Conservation (phyloP, 2,329 filamentous ascomycete species). For the Lecanosticta acicola region DNA sequence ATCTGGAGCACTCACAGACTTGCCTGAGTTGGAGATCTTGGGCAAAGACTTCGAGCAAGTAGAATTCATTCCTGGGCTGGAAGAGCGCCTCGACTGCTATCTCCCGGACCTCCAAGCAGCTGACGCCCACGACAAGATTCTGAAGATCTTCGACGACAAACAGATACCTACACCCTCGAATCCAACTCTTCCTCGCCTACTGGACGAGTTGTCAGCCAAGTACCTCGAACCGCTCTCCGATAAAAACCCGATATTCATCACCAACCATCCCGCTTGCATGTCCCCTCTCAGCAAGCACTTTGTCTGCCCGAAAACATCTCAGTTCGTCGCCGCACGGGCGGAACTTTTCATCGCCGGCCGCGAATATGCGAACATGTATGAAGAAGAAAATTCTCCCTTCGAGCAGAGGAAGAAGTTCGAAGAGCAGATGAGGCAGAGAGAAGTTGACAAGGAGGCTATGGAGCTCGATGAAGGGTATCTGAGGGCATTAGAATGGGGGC, state of each 20-base stretch:
- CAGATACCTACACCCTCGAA: conserved; percentile 46
- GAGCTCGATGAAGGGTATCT: conserved; percentile 74
- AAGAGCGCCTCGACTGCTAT: conserved; percentile 58
- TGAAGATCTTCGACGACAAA: conserved; percentile 49
- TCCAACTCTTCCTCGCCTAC: conserved; percentile 60
- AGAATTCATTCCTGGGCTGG: conserved; percentile 76
- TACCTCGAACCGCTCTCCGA: conserved; percentile 75
- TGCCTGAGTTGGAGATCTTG: conserved; percentile 19
- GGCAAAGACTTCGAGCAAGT: conserved; percentile 50
- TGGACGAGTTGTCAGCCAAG: conserved; percentile 70
- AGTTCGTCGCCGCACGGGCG: conserved; percentile 42
- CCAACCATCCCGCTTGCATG: conserved; percentile 82
- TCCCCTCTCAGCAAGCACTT: conserved; percentile 89
- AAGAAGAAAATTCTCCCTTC: conserved; percentile 91
- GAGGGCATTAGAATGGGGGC: conserved; percentile 74
- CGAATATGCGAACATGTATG: conserved; percentile 94
- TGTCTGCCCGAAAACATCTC: conserved; percentile 57
- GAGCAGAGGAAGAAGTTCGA: conserved; percentile 80
- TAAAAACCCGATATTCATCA: conserved; percentile 71
- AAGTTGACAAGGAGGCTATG: conserved; percentile 44
- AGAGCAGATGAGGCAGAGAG: conserved; percentile 44
- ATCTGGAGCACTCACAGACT: conserved; percentile 13
- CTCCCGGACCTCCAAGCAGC: conserved; percentile 49
- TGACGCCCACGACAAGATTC: conserved; percentile 53
- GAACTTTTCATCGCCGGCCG: conserved; percentile 50